Evolutionary conservation across 2,329 filamentous ascomycete species (phyloP).

Genomic region (Penicillium sp.): DNA sequence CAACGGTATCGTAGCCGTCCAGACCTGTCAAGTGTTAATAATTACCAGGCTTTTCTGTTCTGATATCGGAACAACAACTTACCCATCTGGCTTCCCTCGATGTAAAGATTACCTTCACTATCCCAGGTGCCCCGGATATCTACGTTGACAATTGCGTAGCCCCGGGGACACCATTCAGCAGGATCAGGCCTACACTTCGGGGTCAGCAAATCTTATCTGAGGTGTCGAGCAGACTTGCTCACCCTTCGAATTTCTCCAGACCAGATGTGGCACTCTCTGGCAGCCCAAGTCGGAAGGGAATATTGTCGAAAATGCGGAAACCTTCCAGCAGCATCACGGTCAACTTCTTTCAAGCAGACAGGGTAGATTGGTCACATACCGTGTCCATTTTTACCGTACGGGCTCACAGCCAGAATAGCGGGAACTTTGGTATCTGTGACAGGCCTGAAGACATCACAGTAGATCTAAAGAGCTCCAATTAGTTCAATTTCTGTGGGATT

Average conservation of each 20-base stretch:
- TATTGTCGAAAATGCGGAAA: not conserved
- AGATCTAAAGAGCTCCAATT: not conserved
- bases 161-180: constrained; percentile 5
- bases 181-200: constrained; percentile 1
- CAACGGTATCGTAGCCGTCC: not conserved
- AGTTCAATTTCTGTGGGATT: not conserved
- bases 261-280: not conserved
- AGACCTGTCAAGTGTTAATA: not conserved
- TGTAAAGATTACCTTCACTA: constrained; percentile 6
- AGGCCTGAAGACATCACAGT: constrained; percentile 3
- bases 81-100: constrained; percentile 10
- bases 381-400: constrained; percentile 8
- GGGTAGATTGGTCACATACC: not conserved
- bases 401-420: constrained; percentile 5
- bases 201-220: not conserved
- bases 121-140: constrained; percentile 4
- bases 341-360: not conserved
- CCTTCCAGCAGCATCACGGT: not conserved
- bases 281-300: constrained; percentile 1
- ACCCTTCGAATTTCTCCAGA: constrained; percentile 9
- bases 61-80: not conserved
- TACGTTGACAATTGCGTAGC: constrained; percentile 9
- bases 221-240: not conserved
- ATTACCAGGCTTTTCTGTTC: not conserved
- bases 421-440: constrained; percentile 4